Conservation (phyloP, 768 basidiomycete species). For the Rhizopogon rudus region DNA sequence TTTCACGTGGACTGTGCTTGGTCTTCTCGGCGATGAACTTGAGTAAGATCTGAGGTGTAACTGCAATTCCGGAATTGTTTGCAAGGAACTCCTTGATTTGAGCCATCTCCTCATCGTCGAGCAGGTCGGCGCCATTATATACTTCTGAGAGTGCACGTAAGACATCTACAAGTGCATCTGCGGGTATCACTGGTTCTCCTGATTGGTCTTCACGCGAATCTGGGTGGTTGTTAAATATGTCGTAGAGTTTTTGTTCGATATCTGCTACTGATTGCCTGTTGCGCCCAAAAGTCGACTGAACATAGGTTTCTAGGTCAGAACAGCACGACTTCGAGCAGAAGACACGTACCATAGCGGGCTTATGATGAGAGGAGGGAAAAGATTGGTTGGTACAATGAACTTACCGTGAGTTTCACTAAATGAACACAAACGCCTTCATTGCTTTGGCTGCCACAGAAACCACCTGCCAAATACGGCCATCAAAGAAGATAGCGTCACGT, state of each 20-base stretch:
- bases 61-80: constrained; percentile 57
- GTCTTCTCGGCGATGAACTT: constrained; percentile 61
- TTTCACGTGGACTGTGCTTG: constrained; percentile 30
- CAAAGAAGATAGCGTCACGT: neutral
- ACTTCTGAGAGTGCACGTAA: constrained; percentile 57
- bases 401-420: constrained; percentile 2
- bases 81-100: constrained; percentile 55
- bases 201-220: constrained; percentile 51
- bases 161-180: constrained; percentile 64
- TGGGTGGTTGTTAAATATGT: constrained; percentile 64
- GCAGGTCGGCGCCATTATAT: constrained; percentile 57
- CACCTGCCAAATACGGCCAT: constrained; percentile 7
- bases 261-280: constrained; percentile 67
- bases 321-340: neutral
- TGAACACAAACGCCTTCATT: neutral
- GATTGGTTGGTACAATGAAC: neutral
- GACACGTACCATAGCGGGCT: neutral
- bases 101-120: constrained; percentile 57
- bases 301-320: neutral
- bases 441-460: constrained; percentile 9
- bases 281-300: constrained; percentile 42
- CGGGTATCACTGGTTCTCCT: constrained; percentile 64
- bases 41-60: constrained; percentile 63
- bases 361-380: neutral
- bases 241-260: constrained; percentile 64